Base-by-base conservation (phyloP, 2,329 filamentous ascomycete genomes). In the Sordariomycetes sp. region DNA sequence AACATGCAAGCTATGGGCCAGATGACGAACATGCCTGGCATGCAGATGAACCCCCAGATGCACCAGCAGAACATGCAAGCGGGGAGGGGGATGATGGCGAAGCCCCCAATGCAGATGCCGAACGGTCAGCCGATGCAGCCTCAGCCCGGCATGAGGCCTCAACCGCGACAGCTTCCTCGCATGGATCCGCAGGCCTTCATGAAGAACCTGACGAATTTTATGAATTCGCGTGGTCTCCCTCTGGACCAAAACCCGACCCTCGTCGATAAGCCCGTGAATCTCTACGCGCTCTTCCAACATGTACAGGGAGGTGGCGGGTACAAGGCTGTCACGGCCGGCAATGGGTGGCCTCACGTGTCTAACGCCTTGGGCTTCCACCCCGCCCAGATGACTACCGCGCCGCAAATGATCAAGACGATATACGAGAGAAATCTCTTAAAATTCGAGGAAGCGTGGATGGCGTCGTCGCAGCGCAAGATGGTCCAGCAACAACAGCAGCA, bases 221-320 rank as follows among this genome's bases (percentile, higher is more conserved):
- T 95, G 85, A 80, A 80, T 59, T 78, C 82, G 53, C 84, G 87
- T 59, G 82, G 85, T 35, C 74, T 89, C 20, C 85, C 84, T 0
- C 76, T 97, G 54, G 90, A 96, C 53, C 74, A 80, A 1, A 86
- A 84, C 60, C 91, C 91, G 0, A 73, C 82, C 24, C 80, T 95
- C 25, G 85, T 82, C 56, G 87, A 90, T 56, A 84, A 89, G 12
- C 80, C 80, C 0, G 76, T 97, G 42, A 86, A 86, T 63, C 72
- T 96, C 13, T 81, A 89, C 65, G 80, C 85, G 60, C 75, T 97
- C 2, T 97, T 95, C 68, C 82, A 86, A 60, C 76, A 82, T 0
- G 88, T 96, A 1, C 69, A 72, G 52, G 80, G 85, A 62, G 91
- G 87, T 64, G 89, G 88, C 25, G 90, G 90, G 5, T 94, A 86